These are phyloP conservation scores for Linum lewisii DNA, from an alignment of 345 rosid genomes.

Conservation along the genomic window DNA sequence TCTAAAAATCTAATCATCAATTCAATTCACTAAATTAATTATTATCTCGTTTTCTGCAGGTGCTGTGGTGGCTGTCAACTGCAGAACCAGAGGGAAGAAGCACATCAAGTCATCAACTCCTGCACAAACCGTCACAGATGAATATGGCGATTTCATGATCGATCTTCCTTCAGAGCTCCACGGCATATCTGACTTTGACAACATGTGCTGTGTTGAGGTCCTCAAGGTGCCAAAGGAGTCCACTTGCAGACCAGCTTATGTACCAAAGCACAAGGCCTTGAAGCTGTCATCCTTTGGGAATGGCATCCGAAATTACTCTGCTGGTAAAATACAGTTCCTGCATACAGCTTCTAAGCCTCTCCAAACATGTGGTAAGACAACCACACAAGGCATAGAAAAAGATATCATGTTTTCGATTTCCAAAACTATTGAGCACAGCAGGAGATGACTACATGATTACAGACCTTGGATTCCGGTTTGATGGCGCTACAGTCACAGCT, in stretches of 20 bases:
- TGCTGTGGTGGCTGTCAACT: conserved; percentile 31
- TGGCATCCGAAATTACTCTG: conserved; percentile 34
- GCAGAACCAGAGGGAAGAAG: conserved; percentile 13
- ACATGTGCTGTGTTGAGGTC: conserved; percentile 28
- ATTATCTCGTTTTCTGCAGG: conserved; percentile 17
- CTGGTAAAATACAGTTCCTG: conserved; percentile 25
- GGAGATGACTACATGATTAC: conserved; percentile 8
- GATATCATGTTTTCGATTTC: not conserved
- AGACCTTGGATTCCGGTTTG: conserved; percentile 22
- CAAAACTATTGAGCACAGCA: not conserved
- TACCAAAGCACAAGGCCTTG: conserved; percentile 22
- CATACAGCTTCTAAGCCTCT: conserved; percentile 25
- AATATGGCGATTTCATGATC: conserved; percentile 39
- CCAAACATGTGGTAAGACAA: conserved; percentile 18
- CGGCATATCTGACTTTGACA: conserved; percentile 28
- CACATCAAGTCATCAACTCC: conserved; percentile 9
- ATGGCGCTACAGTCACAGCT: conserved; percentile 57
- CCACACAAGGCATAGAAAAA: conserved; percentile 3
- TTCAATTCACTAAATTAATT: too few species aligned
- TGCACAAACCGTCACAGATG: conserved; percentile 26
- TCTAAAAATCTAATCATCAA: not conserved
- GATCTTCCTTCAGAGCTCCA: conserved; percentile 53
- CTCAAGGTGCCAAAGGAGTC: conserved; percentile 19
- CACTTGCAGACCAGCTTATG: conserved; percentile 23
- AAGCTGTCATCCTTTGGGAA: conserved; percentile 25